Evolutionary conservation across 2,329 filamentous ascomycete species (phyloP), one percentile per base, ranked within the genome.

Genomic region (Cryphonectria naterciae): DNA sequence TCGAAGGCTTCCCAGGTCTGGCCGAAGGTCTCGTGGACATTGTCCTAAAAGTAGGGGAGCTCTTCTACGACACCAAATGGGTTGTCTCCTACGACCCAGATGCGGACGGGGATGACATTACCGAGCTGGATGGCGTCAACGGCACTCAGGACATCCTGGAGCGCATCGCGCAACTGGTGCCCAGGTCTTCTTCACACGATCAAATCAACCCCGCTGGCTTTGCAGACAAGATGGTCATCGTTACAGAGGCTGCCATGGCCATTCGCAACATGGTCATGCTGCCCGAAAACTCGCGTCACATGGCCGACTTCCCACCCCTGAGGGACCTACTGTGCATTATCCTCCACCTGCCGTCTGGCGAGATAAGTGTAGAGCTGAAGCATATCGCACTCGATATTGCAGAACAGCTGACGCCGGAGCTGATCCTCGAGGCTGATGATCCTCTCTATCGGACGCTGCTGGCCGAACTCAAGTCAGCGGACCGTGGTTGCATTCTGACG

Each of bases 261-360:
- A 85, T 98, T 60, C 90, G 96, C 67, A 99, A 99, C 79, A 98
- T 99, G 94, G 91, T 95, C n/a, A 93, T 97, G 80, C 85, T 98
- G 28, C 89, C 91, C 32, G 94, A 97, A 73, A 99, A 99, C 78
- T 95, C 95, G 0, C 83, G 87, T 35, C 96, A 94, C 78, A 87
- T 97, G 76, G 88, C 93, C 6, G 89, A 92, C 35, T 90, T 95
- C 72, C 88, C 88, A 22, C 86, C 94, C 1, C 84, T 97, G 54
- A 91, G 92, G 77, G 95, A 98, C 76, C 87, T 97, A 65, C 85
- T 98, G 69, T 93, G 93, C 77, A 93, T 98, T 73, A 86, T 93
- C 35, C 84, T 98, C 61, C 92, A 91, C 75, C 86, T 98, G 2
- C 95, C 95, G 2, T 83, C 88, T 15, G 87, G 91, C 73, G 88